Conservation (phyloP, 768 basidiomycete species). For the Serendipita sp. region DNA sequence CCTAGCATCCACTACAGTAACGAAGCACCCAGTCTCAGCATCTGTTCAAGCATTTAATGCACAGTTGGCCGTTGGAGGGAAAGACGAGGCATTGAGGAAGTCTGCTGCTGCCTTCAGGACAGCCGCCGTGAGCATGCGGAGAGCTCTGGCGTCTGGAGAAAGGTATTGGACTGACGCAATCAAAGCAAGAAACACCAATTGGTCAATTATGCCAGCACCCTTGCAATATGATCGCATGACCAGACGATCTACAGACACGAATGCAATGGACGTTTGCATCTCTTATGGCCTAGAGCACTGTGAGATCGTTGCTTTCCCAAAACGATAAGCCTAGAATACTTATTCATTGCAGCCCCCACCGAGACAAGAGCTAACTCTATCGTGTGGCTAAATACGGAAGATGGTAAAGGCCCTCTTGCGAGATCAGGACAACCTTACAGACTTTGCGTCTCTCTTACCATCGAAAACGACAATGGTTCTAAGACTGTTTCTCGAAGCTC, state of each 20-base stretch:
- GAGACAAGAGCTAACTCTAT: slow-evolving; percentile 25
- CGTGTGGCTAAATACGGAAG: slow-evolving; percentile 39
- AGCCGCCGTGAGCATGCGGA: slow-evolving; percentile 54
- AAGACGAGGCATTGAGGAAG: slow-evolving; percentile 62
- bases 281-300: slow-evolving; percentile 73
- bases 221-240: slow-evolving; percentile 27
- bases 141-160: slow-evolving; percentile 41
- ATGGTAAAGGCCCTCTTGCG: slow-evolving; percentile 25
- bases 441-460: slow-evolving; percentile 40
- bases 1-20: slow-evolving; percentile 46
- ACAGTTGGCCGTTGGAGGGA: slow-evolving; percentile 56
- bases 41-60: slow-evolving; percentile 59
- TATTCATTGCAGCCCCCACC: background rate
- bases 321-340: background rate
- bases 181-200: slow-evolving; percentile 48
- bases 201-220: slow-evolving; percentile 67
- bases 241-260: slow-evolving; percentile 36
- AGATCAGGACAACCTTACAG: slow-evolving; percentile 44
- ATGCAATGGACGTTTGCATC: slow-evolving; percentile 64
- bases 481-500: slow-evolving; percentile 24
- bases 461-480: slow-evolving; percentile 20
- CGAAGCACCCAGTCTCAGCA: slow-evolving; percentile 42
- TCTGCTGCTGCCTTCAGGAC: slow-evolving; percentile 54
- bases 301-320: slow-evolving; percentile 22
- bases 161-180: slow-evolving; percentile 73